Conservation (phyloP, 768 basidiomycete genomes). For the Rhodotorula toruloides region DNA sequence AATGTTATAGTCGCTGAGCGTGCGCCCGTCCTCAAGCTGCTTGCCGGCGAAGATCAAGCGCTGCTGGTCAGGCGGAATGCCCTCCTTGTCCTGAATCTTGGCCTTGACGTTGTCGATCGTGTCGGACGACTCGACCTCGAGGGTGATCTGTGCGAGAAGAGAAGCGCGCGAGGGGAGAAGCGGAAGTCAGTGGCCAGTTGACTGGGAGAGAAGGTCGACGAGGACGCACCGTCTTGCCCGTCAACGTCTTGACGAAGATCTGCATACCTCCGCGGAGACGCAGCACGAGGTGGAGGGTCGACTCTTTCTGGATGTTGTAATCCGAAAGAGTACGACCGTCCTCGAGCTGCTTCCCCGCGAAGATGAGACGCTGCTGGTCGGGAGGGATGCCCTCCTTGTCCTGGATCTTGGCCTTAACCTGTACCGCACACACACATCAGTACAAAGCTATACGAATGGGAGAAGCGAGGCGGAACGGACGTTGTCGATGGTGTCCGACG, state of each 20-base stretch:
- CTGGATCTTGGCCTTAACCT: conserved; percentile 85
- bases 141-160: too few relatives aligned
- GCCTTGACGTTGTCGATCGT: conserved; percentile 74
- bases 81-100: conserved; percentile 91
- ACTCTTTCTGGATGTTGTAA: conserved; percentile 71
- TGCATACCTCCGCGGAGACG: too few relatives aligned
- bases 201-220: too few relatives aligned
- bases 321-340: conserved; percentile 85
- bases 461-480: too few relatives aligned
- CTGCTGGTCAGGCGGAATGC: conserved; percentile 62
- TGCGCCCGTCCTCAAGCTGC: conserved; percentile 85
- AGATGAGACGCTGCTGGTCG: conserved; percentile 56
- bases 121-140: conserved; percentile 86
- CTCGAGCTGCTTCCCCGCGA: conserved; percentile 86
- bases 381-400: conserved; percentile 92
- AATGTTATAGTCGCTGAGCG: conserved; percentile 82
- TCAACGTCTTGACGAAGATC: conserved; percentile 72
- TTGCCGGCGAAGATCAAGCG: conserved; percentile 81
- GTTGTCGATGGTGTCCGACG: conserved; percentile 77
- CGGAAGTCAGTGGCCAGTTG: too few relatives aligned
- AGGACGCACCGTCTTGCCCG: not conserved
- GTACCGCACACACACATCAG: too few relatives aligned
- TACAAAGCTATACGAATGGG: too few relatives aligned
- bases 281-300: too few relatives aligned
- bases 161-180: too few relatives aligned